phyloP scores from a whole-genome alignment of 2,329 filamentous ascomycete genomes.

The Cladosporium sp. region DNA sequence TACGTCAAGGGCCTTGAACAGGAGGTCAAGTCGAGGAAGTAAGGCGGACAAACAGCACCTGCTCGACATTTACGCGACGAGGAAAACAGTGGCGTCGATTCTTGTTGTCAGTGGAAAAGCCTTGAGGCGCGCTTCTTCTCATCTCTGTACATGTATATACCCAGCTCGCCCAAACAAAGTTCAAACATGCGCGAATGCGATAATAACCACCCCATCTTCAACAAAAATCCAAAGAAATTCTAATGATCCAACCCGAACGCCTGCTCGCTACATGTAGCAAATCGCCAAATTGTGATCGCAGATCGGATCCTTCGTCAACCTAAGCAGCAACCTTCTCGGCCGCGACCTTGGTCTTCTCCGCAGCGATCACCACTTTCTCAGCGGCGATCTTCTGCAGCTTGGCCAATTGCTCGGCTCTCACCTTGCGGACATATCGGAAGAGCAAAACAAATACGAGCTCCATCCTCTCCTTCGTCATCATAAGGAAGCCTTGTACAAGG shows the following conservation, averaged over 20 bases:
- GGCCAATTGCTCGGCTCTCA: constrained; percentile 66
- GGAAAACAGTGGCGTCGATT: neutral
- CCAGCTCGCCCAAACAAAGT: constrained; percentile 8
- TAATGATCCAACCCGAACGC: neutral
- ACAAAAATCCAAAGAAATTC: neutral
- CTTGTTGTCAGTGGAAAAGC: neutral
- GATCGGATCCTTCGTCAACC: neutral
- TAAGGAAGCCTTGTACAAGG: constrained; percentile 88
- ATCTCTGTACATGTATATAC: constrained; percentile 23
- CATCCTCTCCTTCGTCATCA: constrained; percentile 99
- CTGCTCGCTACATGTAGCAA: constrained; percentile 3
- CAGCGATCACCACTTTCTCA: constrained; percentile 37
- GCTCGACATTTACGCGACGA: neutral
- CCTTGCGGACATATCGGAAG: constrained; percentile 71
- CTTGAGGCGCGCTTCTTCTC: neutral
- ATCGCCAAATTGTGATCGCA: neutral
- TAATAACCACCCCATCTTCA: neutral
- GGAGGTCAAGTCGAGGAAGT: constrained; percentile 64
- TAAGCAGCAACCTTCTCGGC: constrained; percentile 9
- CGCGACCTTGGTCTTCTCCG: constrained; percentile 40
- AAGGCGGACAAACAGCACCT: constrained; percentile 18
- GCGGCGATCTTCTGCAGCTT: constrained; percentile 63
- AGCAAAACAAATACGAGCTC: constrained; percentile 84
- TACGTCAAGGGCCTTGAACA: constrained; percentile 81
- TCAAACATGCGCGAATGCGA: neutral